Evolutionary conservation across 2,329 filamentous ascomycete species (phyloP).

Genomic region (Tolypocladium paradoxum): DNA sequence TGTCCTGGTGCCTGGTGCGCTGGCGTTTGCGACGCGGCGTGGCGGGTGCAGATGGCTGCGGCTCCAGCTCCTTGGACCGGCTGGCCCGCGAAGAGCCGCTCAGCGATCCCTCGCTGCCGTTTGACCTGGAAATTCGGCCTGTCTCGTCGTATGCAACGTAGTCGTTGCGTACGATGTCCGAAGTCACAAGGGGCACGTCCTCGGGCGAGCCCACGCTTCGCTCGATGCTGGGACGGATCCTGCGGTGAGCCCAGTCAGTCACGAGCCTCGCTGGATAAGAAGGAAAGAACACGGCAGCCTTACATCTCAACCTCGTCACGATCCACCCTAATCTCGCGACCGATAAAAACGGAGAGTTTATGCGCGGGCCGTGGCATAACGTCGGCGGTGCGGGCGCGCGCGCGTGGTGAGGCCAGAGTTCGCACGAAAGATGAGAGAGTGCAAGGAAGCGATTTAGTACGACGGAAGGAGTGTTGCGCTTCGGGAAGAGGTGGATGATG

Average conservation of each 20-base stretch:
- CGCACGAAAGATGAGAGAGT: neutral
- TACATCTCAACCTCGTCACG: conserved; percentile 8
- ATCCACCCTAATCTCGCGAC: conserved; percentile 7
- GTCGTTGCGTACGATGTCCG: neutral
- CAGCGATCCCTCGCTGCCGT: neutral
- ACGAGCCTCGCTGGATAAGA: neutral
- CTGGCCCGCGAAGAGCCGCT: neutral
- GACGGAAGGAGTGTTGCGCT: neutral
- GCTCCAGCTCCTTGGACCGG: no score
- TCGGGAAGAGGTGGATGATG: neutral
- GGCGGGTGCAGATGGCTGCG: neutral
- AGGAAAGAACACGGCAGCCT: neutral
- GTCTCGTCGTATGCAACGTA: neutral
- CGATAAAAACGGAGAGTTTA: conserved; percentile 10
- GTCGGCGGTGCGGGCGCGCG: no score
- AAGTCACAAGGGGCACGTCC: neutral
- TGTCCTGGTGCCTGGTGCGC: neutral
- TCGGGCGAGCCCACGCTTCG: neutral
- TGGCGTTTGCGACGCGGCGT: neutral
- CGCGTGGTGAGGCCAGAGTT: neutral
- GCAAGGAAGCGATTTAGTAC: neutral
- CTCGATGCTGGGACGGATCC: conserved; percentile 7
- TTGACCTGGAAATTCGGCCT: neutral
- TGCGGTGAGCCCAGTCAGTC: neutral
- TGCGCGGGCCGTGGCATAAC: neutral